Conservation (phyloP, 768 basidiomycete species). For the Suillus paluster region DNA sequence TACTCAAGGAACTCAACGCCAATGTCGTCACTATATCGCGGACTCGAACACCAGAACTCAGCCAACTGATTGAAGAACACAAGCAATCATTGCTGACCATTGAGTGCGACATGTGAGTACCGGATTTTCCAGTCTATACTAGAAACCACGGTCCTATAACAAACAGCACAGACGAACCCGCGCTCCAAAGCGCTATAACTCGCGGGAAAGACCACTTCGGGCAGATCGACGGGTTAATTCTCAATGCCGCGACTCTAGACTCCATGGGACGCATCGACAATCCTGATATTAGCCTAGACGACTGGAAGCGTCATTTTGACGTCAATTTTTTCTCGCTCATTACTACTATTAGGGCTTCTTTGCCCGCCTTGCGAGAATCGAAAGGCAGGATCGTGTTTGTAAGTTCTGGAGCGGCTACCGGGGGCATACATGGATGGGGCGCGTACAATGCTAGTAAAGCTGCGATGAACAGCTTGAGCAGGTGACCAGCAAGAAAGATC, state of each 20-base stretch:
- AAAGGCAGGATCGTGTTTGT: conserved; percentile 79
- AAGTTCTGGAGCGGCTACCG: conserved; percentile 83
- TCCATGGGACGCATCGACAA: conserved; percentile 67
- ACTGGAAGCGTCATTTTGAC: conserved; percentile 78
- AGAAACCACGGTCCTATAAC: conserved; percentile 1
- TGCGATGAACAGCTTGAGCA: conserved; percentile 84
- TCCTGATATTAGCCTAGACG: conserved; percentile 49
- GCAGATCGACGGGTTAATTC: conserved; percentile 73
- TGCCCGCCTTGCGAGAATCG: conserved; percentile 72
- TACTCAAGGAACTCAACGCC: conserved; percentile 65
- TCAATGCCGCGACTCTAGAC: conserved; percentile 84
- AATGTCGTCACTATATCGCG: conserved; percentile 81
- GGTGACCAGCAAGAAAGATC: conserved; percentile 43
- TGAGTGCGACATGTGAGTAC: conserved; percentile 78
- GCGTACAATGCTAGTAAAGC: conserved; percentile 87
- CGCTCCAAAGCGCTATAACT: conserved; percentile 58
- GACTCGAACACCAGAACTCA: conserved; percentile 65
- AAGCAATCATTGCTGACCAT: conserved; percentile 51
- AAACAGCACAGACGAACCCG: conserved; percentile 62
- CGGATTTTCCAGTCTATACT: not conserved
- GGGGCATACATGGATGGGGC: conserved; percentile 72
- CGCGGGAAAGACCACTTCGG: conserved; percentile 55
- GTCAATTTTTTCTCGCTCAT: conserved; percentile 89
- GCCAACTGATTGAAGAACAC: conserved; percentile 48
- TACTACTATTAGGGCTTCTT: conserved; percentile 62